Base-by-base conservation (phyloP, 345 rosid species). In the Lumnitzera racemosa region DNA sequence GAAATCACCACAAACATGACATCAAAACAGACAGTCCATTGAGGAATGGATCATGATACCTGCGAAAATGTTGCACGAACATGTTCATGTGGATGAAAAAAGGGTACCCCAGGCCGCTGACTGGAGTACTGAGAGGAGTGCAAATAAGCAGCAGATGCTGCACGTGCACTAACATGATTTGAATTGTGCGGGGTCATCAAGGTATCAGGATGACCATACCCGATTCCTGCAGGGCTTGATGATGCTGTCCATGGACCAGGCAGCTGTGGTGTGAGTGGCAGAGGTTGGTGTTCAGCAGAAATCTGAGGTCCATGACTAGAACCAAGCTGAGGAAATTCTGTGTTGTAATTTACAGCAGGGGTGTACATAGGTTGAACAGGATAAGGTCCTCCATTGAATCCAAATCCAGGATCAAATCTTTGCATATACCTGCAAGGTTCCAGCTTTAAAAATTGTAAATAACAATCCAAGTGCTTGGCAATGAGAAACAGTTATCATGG, bases 281-380 rank as follows among this genome's bases (percentile, higher is more conserved):
- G 75, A 69, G 81, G 72, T 67, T 79, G 91, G 67, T 78, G 85
- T 53, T 88, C 95, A 23, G 78, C 17, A 43, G 91, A 72, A 53
- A 81, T 74, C 71, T 85, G 95, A 49, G 89, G 84, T 57, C 78
- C 56, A 65, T 74, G 85, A 60, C 60, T 51, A 60, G 89, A 62
- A 31, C 85, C 83, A 77, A 88, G 95, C 63, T 88, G 95, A 1
- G 95, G 91, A 73, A 85, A 88, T 70, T 88, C 95, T 61, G 91
- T 85, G 74, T 83, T 88, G 77, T 88, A 88, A 61, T 85, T 88
- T 72, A 84, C 16, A 29, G 95, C 81, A 63, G 95, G 91, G 41
- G 87, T 61, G 25, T 80, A 88, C 82, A 79, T 74, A 51, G 91
- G 91, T 70, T 81, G 91, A 52, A 88, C 65, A 25, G 87, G 46